Base-by-base conservation (phyloP, 2,329 filamentous ascomycete genomes). In the Drechslerella coelobrocha region DNA sequence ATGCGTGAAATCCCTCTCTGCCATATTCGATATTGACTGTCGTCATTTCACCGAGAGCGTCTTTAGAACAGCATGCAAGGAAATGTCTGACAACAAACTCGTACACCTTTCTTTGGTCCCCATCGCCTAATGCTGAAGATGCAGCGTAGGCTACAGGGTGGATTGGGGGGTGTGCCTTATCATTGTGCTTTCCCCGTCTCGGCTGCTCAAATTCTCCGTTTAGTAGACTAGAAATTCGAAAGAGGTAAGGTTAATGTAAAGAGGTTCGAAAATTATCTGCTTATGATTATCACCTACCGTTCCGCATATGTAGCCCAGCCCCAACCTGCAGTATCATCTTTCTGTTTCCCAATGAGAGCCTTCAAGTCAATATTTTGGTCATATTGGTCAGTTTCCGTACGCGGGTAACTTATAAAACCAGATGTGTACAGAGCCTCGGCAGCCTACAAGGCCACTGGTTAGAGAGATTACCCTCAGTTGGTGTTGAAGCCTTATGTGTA, bases 361-460 rank as follows among this genome's bases (percentile, higher is more conserved):
- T 85, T 86, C 19, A 99, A 83, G 77, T 97, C 88, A 81, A 97
- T 97, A 2, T 85, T 93, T 75, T 86, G 86, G 76, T 97, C 92
- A 77, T 97, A 99, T 29, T 93, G 89, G 78, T 99, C 94, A 0
- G 94, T 99, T 79, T 99, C 94, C 0, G 94, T 99, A 79, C 94
- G 88, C 0, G 94, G 94, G 79, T 99, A 99, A 79, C 92, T 97
- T 79, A 99, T 96, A 80, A 92, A 97, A 0, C 94, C 94, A 78
- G 89, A 92, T 51, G 92, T 92, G 81, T 99, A 99, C 1, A 99
- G 84, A 3, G 83, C 82, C 79, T 99, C 94, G 2, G 94, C 94
- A 23, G 84, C 78, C 79, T 83, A 60, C 23, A 47, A 52, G 27
- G 37, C 41, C 23, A 4, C 24, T 31, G 4, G 1, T 43, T 26